Percentiles rank a stretch among this genome's conserved stretches.
phyloP scores from a whole-genome alignment of 164 flowering plant species.

The Tetrastigma voinierianum region DNA sequence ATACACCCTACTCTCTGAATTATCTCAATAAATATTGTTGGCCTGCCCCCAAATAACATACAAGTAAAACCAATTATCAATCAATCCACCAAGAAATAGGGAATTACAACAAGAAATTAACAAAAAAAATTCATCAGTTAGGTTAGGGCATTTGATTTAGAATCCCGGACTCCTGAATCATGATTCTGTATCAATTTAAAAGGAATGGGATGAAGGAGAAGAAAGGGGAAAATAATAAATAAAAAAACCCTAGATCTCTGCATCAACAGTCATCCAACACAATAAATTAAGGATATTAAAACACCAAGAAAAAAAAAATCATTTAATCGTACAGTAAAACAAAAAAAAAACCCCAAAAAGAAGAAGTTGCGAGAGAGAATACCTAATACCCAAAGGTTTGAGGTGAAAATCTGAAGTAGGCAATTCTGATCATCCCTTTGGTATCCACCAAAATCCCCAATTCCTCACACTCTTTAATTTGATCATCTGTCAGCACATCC shows the following conservation, averaged over 20 bases:
- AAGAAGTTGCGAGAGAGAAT: neutral
- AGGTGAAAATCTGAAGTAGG: slow-evolving; percentile 87
- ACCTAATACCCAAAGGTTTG: slow-evolving; percentile 91
- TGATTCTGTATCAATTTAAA: no score
- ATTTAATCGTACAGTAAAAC: neutral
- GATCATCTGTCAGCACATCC: slow-evolving; percentile 74
- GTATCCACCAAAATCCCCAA: slow-evolving; percentile 85
- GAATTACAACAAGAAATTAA: no score
- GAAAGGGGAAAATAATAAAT: no score
- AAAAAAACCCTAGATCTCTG: no score
- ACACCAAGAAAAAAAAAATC: no score
- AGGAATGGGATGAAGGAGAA: no score
- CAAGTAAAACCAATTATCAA: slow-evolving; percentile 1
- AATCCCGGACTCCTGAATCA: no score
- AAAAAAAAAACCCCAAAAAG: no score
- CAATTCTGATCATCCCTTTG: slow-evolving; percentile 83
- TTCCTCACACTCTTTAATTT: slow-evolving; percentile 83
- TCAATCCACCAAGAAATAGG: neutral
- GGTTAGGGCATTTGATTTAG: no score
- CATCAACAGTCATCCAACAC: no score
- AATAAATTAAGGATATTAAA: no score
- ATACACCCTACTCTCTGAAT: slow-evolving; percentile 85
- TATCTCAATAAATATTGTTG: slow-evolving; percentile 82
- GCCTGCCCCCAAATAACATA: slow-evolving; percentile 47
- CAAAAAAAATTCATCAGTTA: no score